These are phyloP conservation scores for Selaginella moellendorffii DNA, from an alignment of 75 land plant species.

Conservation along the genomic window DNA sequence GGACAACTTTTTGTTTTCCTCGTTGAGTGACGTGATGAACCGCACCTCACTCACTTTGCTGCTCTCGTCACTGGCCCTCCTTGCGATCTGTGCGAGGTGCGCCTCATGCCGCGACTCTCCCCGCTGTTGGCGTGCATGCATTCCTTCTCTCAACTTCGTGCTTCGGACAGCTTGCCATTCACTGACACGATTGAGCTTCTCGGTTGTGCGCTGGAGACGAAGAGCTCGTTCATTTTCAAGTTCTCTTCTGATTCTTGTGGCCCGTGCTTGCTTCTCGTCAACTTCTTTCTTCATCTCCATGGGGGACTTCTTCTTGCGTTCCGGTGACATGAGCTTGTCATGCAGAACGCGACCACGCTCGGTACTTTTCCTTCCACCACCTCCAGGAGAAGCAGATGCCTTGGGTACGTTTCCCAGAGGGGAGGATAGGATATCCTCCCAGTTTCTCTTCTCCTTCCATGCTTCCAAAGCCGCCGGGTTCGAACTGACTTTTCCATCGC, in stretches of 20 bases:
- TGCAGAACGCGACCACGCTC: slow-evolving; percentile 66
- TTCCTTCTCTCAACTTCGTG: slow-evolving; percentile 58
- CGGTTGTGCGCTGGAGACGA: slow-evolving; percentile 65
- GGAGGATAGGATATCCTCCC: slow-evolving; percentile 83
- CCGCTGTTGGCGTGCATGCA: slow-evolving; percentile 83
- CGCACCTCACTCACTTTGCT: slow-evolving; percentile 90
- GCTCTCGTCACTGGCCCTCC: slow-evolving; percentile 92
- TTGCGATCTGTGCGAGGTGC: slow-evolving; percentile 74
- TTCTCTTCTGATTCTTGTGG: slow-evolving; percentile 64
- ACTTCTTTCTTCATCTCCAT: slow-evolving; percentile 71
- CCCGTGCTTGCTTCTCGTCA: slow-evolving; percentile 87
- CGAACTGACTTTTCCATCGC: no score
- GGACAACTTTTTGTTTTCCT: slow-evolving; percentile 78
- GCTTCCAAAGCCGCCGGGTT: slow-evolving; percentile 61
- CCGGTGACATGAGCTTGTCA: slow-evolving; percentile 92
- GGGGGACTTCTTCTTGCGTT: slow-evolving; percentile 68
- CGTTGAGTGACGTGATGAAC: slow-evolving; percentile 88
- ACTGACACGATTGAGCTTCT: slow-evolving; percentile 77
- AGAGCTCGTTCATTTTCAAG: slow-evolving; percentile 86
- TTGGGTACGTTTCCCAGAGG: slow-evolving; percentile 42
- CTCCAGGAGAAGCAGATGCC: slow-evolving; percentile 48
- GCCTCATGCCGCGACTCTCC: slow-evolving; percentile 92
- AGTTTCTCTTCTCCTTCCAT: slow-evolving; percentile 96
- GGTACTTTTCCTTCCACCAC: slow-evolving; percentile 43
- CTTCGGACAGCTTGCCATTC: slow-evolving; percentile 88